These are phyloP conservation scores for Lagenidium sp. DNA, from an alignment of 352 stramenopile genomes.

Conservation along the genomic window DNA sequence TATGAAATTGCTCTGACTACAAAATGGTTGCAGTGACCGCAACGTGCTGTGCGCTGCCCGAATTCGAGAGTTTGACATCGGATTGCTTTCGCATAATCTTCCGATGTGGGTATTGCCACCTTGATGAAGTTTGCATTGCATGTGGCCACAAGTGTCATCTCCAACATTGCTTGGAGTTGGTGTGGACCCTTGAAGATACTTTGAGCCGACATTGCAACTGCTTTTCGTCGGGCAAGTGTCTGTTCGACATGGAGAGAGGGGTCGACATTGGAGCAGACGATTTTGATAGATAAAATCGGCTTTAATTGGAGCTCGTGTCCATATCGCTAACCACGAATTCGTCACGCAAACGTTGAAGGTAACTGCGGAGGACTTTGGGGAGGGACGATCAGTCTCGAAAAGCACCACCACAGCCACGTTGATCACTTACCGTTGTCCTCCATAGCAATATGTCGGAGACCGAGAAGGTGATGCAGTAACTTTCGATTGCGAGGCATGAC, in stretches of 20 bases:
- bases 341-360: conserved; percentile 61
- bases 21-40: conserved; percentile 20
- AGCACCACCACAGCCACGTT: not conserved
- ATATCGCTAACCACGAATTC: conserved; percentile 46
- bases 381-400: not conserved
- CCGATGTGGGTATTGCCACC: conserved; percentile 38
- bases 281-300: conserved; percentile 1
- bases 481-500: conserved; percentile 24
- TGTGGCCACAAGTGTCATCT: conserved; percentile 59
- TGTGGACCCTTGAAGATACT: conserved; percentile 43
- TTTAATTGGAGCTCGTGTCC: too few species aligned
- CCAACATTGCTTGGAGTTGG: conserved; percentile 48
- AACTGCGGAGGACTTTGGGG: conserved; percentile 32
- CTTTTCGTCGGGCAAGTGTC: conserved; percentile 23
- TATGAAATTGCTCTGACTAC: too few species aligned
- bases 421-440: conserved; percentile 32
- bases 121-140: conserved; percentile 48
- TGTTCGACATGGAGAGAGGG: conserved; percentile 15
- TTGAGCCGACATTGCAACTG: conserved; percentile 47
- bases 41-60: conserved; percentile 37
- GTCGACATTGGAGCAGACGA: conserved; percentile 1
- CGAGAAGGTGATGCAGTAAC: conserved; percentile 67
- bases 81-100: conserved; percentile 70
- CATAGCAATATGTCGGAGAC: conserved; percentile 49
- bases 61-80: conserved; percentile 55